Base-by-base conservation (phyloP, 306 rosid genomes). In the Potentilla sterilis region DNA sequence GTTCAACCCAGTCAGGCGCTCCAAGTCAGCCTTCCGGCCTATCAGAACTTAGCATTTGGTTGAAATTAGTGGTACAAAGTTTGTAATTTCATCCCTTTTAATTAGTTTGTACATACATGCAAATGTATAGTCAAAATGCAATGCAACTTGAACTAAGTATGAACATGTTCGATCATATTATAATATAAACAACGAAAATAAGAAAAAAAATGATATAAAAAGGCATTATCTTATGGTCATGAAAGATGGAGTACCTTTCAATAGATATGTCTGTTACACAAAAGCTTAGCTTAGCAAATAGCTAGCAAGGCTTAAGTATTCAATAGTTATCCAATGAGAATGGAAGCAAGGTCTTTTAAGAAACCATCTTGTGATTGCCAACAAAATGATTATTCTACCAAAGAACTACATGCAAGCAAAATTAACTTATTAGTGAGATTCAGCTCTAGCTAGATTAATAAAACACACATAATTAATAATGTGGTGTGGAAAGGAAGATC, bases 361-460 rank as follows among this genome's bases (percentile, higher is more conserved):
- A 80, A 68, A 77, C 77, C 71, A 16, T 77, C 74, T 77, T 63
- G 83, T 80, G 57, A 77, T 80, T 80, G 84, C 69, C 84, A 83
- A 80, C 63, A 32, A 21, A 48, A 35, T 35, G 49, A 76, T 67
- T 74, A 73, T 72, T 76, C 49, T 58, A 80, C 8, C 24, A 44
- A 40, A 24, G 48, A 48, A 54, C 37, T 22, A 38, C 77, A 74
- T 81, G 77, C 77, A 73, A 79, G 79, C 43, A 76, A 51, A 22
- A 76, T 73, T 46, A 73, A 75, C 82, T 73, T 72, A 38, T 73
- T 77, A 62, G 68, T 73, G 59, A 46, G 74, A 75, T 75, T 34
- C 34, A 59, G 51, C 54, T 52, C 72, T 28, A 28, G 28, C 28
- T 28, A 28, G 28, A 28, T 28, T 28, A 28, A 28, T 28, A 28